Evolutionary conservation across 257 asterid genomes (phyloP).

Genomic region (Petrea volubilis): DNA sequence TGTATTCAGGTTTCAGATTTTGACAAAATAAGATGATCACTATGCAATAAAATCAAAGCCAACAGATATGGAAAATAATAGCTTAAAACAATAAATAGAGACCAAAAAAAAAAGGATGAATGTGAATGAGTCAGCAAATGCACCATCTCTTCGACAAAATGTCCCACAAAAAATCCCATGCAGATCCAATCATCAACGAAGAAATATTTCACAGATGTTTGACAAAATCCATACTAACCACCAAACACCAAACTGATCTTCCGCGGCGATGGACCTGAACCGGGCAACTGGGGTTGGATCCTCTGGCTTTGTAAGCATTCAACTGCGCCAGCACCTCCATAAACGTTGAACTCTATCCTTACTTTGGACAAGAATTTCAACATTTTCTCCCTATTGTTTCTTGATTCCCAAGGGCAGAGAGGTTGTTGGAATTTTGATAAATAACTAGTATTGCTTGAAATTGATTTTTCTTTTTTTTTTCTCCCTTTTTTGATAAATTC

Average conservation of each 20-base stretch:
- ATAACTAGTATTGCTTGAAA: background rate
- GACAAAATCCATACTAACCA: background rate
- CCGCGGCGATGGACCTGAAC: conserved; percentile 66
- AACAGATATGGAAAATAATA: too few species aligned
- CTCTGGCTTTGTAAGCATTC: conserved; percentile 60
- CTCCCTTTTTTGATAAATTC: too few species aligned
- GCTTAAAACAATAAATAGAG: background rate
- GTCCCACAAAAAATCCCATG: background rate
- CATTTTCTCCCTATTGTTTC: conserved; percentile 21
- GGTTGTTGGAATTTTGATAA: background rate
- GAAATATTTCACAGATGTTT: background rate
- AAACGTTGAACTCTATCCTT: conserved; percentile 65
- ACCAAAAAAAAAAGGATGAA: background rate
- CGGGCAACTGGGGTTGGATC: conserved; percentile 64
- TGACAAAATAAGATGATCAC: too few species aligned
- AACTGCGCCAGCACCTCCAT: conserved; percentile 71
- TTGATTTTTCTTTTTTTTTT: too few species aligned
- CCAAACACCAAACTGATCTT: too few species aligned
- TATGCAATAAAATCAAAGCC: too few species aligned
- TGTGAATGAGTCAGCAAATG: background rate
- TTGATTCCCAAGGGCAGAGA: too few species aligned
- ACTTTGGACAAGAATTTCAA: conserved; percentile 64
- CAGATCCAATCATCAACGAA: background rate
- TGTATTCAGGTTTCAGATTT: too few species aligned
- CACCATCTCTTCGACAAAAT: background rate